Evolutionary conservation across 768 basidiomycete genomes (phyloP).

Genomic region (Strobilomyces confusus): DNA sequence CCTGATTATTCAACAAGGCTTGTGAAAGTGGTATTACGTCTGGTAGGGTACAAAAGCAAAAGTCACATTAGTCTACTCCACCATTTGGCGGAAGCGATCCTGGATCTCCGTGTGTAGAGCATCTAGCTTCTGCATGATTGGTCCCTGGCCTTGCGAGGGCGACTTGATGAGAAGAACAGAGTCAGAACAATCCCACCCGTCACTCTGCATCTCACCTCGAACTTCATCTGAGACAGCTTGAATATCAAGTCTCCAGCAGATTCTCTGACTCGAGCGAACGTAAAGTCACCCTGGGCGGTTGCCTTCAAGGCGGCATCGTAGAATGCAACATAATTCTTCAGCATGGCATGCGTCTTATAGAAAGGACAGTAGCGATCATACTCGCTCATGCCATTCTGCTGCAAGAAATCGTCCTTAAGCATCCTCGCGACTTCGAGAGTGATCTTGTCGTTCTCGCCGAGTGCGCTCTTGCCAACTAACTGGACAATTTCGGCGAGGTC

Average conservation of each 20-base stretch:
- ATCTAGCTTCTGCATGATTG: conserved; percentile 79
- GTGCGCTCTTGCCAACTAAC: conserved; percentile 96
- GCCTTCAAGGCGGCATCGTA: conserved; percentile 87
- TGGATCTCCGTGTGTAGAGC: conserved; percentile 80
- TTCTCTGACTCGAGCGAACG: conserved; percentile 86
- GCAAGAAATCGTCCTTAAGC: conserved; percentile 96
- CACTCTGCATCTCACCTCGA: conserved; percentile 61
- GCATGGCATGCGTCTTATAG: conserved; percentile 97
- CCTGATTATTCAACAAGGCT: not conserved
- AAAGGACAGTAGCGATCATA: conserved; percentile 98
- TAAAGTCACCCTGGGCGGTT: conserved; percentile 77
- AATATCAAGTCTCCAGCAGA: conserved; percentile 84
- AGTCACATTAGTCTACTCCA: conserved; percentile 47
- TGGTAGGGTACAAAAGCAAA: conserved; percentile 18
- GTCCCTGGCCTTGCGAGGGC: conserved; percentile 86
- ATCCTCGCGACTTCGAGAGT: conserved; percentile 95
- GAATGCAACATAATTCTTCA: conserved; percentile 91
- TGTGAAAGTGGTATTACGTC: conserved; percentile 18
- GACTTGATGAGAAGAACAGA: conserved; percentile 45
- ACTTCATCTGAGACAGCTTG: conserved; percentile 99
- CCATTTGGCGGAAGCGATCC: conserved; percentile 87
- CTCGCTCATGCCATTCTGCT: conserved; percentile 98
- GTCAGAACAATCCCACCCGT: conserved; percentile 8
- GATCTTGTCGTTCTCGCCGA: conserved; percentile 97
- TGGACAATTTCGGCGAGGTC: conserved; percentile 99